A percentile compares a stretch with the other conserved stretches of the same genome.
These are phyloP conservation scores for Ochromonas danica DNA, from an alignment of 108 stramenopile species.

Conservation along the genomic window DNA sequence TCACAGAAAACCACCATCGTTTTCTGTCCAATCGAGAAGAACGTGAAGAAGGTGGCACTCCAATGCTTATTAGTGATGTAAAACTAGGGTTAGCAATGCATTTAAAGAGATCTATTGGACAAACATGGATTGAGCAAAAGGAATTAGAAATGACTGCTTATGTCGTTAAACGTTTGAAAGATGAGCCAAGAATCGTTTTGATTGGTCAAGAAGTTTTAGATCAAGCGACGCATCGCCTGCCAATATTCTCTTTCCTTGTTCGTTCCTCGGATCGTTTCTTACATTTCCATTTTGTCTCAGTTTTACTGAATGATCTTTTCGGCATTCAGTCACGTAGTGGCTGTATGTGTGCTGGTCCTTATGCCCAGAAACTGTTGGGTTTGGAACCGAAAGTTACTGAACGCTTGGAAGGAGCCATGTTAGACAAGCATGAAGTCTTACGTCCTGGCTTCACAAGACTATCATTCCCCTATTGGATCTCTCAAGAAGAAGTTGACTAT, in stretches of 20 bases:
- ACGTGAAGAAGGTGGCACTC: constrained; percentile 97
- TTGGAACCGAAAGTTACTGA: constrained; percentile 60
- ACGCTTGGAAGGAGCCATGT: constrained; percentile 73
- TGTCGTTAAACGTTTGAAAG: constrained; percentile 30
- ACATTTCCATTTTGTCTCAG: constrained; percentile 95
- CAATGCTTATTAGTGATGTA: constrained; percentile 82
- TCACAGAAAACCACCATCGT: constrained; percentile 78
- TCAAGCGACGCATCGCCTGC: constrained; percentile 55
- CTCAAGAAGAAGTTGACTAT: constrained; percentile 75
- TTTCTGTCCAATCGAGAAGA: constrained; percentile 89
- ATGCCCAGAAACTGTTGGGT: constrained; percentile 75
- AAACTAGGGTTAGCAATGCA: constrained; percentile 77
- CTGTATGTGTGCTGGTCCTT: constrained; percentile 86
- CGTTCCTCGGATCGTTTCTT: constrained; percentile 72
- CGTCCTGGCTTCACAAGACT: constrained; percentile 80
- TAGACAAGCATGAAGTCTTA: constrained; percentile 68
- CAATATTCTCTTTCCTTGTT: constrained; percentile 73
- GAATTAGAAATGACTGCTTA: constrained; percentile 39
- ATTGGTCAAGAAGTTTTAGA: constrained; percentile 37
- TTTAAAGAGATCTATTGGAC: constrained; percentile 59
- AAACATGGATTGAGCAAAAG: constrained; percentile 1
- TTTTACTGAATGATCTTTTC: constrained; percentile 92
- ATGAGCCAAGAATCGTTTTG: constrained; percentile 42
- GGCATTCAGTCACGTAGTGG: constrained; percentile 87
- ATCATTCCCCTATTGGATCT: constrained; percentile 71